Percentiles rank a stretch among this genome's conserved stretches.
These are phyloP conservation scores for Eutrema japonicum DNA, from an alignment of 345 rosid species.

Conservation along the genomic window DNA sequence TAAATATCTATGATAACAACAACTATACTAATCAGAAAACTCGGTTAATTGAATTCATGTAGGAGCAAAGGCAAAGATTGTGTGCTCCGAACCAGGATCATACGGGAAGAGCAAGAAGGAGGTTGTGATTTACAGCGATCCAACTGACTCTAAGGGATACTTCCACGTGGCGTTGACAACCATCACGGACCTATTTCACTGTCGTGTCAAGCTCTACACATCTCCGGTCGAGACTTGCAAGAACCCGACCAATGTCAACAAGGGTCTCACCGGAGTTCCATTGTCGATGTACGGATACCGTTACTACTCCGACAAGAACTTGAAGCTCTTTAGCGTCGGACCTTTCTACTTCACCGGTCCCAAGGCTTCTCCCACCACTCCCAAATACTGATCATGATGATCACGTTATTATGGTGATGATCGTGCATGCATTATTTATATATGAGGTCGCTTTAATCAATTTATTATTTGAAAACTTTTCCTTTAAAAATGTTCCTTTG, in stretches of 20 bases:
- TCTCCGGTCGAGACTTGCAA: slow-evolving; percentile 56
- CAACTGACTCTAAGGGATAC: slow-evolving; percentile 56
- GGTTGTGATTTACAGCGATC: slow-evolving; percentile 47
- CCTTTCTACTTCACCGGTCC: slow-evolving; percentile 48
- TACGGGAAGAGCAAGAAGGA: slow-evolving; percentile 48
- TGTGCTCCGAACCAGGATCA: slow-evolving; percentile 48
- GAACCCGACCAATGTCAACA: slow-evolving; percentile 54
- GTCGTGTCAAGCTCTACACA: slow-evolving; percentile 56
- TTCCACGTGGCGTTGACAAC: slow-evolving; percentile 47
- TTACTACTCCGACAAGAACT: slow-evolving; percentile 45
- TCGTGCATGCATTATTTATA: slow-evolving; percentile 17
- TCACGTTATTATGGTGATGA: slow-evolving; percentile 11
- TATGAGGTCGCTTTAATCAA: slow-evolving; percentile 4
- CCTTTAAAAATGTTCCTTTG: slow-evolving; percentile 10
- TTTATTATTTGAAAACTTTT: not conserved
- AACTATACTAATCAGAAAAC: not conserved
- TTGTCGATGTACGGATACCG: slow-evolving; percentile 49
- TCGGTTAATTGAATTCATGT: not conserved
- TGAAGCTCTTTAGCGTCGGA: slow-evolving; percentile 49
- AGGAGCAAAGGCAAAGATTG: slow-evolving; percentile 59
- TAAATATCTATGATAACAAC: not conserved
- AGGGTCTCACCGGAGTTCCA: slow-evolving; percentile 56
- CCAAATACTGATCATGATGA: slow-evolving; percentile 37
- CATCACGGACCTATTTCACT: slow-evolving; percentile 44
- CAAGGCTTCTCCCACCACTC: slow-evolving; percentile 35